Conservation (phyloP, 2,329 filamentous ascomycete genomes). For the Sporothrix brunneoviolacea region DNA sequence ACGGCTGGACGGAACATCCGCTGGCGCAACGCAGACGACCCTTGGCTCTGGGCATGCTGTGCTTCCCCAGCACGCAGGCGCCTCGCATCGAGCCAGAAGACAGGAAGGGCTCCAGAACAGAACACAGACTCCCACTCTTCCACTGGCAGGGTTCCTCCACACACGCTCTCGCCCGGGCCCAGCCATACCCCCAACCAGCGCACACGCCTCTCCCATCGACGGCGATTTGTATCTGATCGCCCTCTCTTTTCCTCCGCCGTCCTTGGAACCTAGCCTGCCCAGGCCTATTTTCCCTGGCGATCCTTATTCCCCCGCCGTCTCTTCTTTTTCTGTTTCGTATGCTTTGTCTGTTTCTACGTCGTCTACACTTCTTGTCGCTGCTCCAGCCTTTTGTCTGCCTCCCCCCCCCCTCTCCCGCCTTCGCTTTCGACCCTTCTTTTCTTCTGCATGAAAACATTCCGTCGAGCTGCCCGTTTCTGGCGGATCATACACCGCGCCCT, state of each 20-base stretch:
- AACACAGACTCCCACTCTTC: too few relatives aligned
- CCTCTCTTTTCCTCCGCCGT: not conserved
- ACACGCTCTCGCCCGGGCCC: too few relatives aligned
- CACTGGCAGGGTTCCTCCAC: too few relatives aligned
- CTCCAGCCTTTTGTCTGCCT: too few relatives aligned
- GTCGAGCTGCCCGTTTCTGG: not conserved
- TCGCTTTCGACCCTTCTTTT: not conserved
- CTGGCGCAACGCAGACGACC: not conserved
- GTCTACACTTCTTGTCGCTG: not conserved
- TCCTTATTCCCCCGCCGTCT: slow-evolving; percentile 2
- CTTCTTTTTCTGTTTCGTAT: not conserved
- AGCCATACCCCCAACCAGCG: too few relatives aligned
- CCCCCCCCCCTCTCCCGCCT: not conserved
- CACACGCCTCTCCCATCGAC: not conserved
- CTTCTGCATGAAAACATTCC: not conserved
- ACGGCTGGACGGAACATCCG: not conserved
- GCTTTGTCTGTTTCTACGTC: not conserved
- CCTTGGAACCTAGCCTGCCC: not conserved
- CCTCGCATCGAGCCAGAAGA: not conserved
- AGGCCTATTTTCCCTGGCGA: slow-evolving; percentile 6
- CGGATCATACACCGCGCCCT: slow-evolving; percentile 12
- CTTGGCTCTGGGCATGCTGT: slow-evolving; percentile 2
- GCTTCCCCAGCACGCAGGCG: not conserved
- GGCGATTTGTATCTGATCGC: slow-evolving; percentile 10
- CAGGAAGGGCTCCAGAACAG: too few relatives aligned